Conservation (phyloP, 2,329 filamentous ascomycete genomes). For the Aspergillus eucalypticola region DNA sequence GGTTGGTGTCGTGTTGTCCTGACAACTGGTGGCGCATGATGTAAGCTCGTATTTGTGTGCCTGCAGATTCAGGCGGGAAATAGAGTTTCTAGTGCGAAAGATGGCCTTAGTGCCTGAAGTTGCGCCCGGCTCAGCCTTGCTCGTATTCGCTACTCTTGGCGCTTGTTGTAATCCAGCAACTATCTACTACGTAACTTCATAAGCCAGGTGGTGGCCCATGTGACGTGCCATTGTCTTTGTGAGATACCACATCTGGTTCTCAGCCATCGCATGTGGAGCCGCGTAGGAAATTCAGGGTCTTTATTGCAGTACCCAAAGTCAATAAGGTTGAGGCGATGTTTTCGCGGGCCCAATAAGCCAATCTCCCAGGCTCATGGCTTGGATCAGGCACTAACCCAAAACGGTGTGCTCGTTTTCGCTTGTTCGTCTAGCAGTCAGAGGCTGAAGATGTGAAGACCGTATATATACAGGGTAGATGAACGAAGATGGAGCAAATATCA, state of each 20-base stretch:
- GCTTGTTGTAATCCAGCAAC: background rate
- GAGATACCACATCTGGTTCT: too few species aligned
- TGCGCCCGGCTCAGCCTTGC: constrained; percentile 13
- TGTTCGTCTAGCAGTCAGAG: background rate
- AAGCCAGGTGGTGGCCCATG: background rate
- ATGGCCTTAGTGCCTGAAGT: background rate
- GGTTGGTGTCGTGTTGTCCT: constrained; percentile 18
- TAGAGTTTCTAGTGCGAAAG: too few species aligned
- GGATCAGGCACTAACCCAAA: constrained; percentile 10
- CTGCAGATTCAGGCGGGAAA: background rate
- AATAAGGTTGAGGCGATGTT: background rate
- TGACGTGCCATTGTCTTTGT: too few species aligned
- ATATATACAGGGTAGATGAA: background rate
- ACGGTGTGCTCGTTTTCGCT: constrained; percentile 26
- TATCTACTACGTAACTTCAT: too few species aligned
- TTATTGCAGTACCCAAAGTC: too few species aligned
- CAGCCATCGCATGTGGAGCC: background rate
- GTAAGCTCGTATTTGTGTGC: background rate
- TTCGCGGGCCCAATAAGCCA: background rate
- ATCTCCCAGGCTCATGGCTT: background rate
- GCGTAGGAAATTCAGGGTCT: background rate
- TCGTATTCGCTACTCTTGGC: constrained; percentile 17
- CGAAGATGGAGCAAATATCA: background rate
- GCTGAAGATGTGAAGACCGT: background rate
- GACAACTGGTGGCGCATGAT: constrained; percentile 1